These are phyloP conservation scores for Zygosaccharomyces bisporus DNA, from an alignment of 805 yeast species.

Conservation along the genomic window DNA sequence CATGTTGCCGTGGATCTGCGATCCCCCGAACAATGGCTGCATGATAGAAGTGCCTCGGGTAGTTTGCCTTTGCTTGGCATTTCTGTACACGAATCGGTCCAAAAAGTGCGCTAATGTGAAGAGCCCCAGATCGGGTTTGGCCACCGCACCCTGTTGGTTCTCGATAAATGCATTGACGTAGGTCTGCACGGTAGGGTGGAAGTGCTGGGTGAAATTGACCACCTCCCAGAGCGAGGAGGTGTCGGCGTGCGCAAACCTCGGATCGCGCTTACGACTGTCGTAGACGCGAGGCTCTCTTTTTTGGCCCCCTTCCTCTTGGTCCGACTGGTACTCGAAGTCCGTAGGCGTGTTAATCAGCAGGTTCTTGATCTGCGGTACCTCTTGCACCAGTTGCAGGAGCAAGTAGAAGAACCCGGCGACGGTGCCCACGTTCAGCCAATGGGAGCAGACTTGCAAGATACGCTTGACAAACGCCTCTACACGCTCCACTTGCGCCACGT, in stretches of 20 bases:
- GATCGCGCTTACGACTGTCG: conserved; percentile 89
- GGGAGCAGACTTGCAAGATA: conserved; percentile 75
- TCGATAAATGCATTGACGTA: conserved; percentile 67
- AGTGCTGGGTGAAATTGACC: conserved; percentile 67
- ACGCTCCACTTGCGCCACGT: conserved; percentile 52
- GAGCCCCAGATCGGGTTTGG: conserved; percentile 86
- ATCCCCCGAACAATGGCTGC: conserved; percentile 91
- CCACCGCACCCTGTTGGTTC: conserved; percentile 39
- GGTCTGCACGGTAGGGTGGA: conserved; percentile 85
- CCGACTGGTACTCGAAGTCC: conserved; percentile 48
- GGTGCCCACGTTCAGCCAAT: conserved; percentile 87
- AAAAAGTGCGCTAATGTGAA: conserved; percentile 86
- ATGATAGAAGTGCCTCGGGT: conserved; percentile 89
- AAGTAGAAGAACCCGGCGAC: conserved; percentile 78
- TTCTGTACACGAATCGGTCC: conserved; percentile 92
- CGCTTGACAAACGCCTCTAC: conserved; percentile 89
- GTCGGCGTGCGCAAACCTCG: conserved; percentile 83
- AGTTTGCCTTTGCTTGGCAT: conserved; percentile 71
- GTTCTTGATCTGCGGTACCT: conserved; percentile 62
- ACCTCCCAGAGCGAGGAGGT: conserved; percentile 85
- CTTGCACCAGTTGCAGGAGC: conserved; percentile 61
- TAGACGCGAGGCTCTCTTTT: conserved; percentile 39
- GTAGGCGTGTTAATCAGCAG: conserved; percentile 53
- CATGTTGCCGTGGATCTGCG: conserved; percentile 57
- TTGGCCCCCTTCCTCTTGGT: conserved; percentile 41